Base-by-base conservation (phyloP, 805 yeast species). In the Yamadazyma sp. region DNA sequence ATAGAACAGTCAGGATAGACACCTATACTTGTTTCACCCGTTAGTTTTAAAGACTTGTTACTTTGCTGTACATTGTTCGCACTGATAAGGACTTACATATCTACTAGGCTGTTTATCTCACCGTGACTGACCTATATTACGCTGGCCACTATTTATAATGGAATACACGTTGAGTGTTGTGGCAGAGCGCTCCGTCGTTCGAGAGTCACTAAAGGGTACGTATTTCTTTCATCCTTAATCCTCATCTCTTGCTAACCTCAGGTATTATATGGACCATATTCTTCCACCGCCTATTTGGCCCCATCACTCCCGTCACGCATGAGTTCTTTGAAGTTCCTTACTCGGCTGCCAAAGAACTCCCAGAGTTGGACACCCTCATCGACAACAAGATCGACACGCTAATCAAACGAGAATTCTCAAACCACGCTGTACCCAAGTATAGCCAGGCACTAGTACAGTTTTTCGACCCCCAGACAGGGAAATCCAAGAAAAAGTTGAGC, bases 221-320 rank as follows among this genome's bases (percentile, higher is more conserved):
- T 60, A 21, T 3, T 8, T 11, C 19, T 24, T 17, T n/a, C 29
- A 5, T 9, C 24, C 8, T 8, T 9, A 6, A 16, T 10, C 25
- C 4, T n/a, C n/a, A n/a, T 10, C 9, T 16, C 6, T 3, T 32
- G 9, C 28, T 21, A 21, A 24, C 27, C 13, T 14, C 16, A 68
- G 86, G 84, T 1, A 59, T 82, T 18, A 55, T 85, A 38, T 79
- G 85, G 66, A 65, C 85, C 2, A 77, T 84, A 13, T 75, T 84
- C 54, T 84, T 84, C 55, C 76, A 79, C 38, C 62, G 95, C 29
- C 61, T 82, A 18, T 78, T 85, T 52, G 91, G 90, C 0, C 71
- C 80, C 1, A 64, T 82, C 12, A 56, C 61, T 1, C 88, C 90
- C 2, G 56, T 62, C 11, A 70, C 76, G 3, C 59, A 62, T n/a